Base-by-base conservation (phyloP, 306 rosid species). In the Cicer arietinum region DNA sequence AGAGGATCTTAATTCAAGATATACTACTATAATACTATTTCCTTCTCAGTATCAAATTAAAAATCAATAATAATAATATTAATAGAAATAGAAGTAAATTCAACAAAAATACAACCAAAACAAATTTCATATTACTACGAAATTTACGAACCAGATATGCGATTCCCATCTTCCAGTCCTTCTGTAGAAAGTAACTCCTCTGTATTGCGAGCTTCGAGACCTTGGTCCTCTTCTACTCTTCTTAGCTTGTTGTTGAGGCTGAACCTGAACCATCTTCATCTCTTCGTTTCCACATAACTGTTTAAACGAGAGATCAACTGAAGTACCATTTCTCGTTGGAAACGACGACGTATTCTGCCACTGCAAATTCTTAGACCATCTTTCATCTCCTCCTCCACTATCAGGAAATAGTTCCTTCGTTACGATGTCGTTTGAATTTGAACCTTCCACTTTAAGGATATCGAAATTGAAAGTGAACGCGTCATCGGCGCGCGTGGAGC, bases 111-210 rank as follows among this genome's bases (percentile, higher is more conserved):
- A 30, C 37, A 75, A 72, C 42, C 58, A 61, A 72, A 43, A 45
- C 40, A 1, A 46, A 54, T 22, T 74, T 48, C 69, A 75, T 22
- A 52, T 37, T 22, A 35, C 11, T 2, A 46, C 7, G 63, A 42
- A 86, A 74, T 79, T 73, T 53, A 85, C 95, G 48, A 65, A 94
- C 99, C 99, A 95, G 71, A 95, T 95, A 82, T 94, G 99, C 25
- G 99, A 94, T 81, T 94, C 99, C 99, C 99, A 94, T 90, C 99
- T 85, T 40, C 99, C 99, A 10, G 99, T 94, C 72, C 99, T 90
- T 71, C 99, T 78, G 61, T 94, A 94, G 81, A 94, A 94, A 62
- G 97, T 94, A 57, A 94, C 99, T 1, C 98, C 99, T 81, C 99
- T 80, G 79, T 94, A 94, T 87, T 94, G 99, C 63, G 99, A 94